Base-by-base conservation (phyloP, 1,284 basidiomycete genomes). In the Irpex rosettiformis region DNA sequence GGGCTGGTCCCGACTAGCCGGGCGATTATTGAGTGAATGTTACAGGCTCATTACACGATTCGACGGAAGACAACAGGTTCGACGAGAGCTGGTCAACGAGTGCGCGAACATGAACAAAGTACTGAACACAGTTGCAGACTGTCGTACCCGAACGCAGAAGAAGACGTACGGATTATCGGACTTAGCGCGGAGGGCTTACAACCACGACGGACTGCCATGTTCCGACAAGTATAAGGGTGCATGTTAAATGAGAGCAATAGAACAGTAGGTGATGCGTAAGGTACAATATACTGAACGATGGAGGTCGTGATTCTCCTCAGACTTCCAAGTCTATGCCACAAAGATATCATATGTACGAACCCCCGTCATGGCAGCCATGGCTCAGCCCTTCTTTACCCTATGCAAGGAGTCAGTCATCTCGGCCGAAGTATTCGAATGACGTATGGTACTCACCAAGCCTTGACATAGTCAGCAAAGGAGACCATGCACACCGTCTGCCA, bases 401-500 rank as follows among this genome's bases (percentile, higher is more conserved):
- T 37, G 61, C 18, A 30, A 47, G 28, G 22, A 49, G 49, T 66
- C 27, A 64, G 60, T 24, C 47, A 53, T 6, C 18, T 10, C 21
- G 43, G n/a, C 43, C 43, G 22, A 21, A 24, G 10, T 13, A 47
- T 24, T 10, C 18, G 43, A 13, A 18, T 24, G 22, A 24, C 43
- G 22, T 47, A 24, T 7, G 54, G 18, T 13, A 78, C 81, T 65
- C 64, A 83, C 90, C 89, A 92, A 62, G 76, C 80, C 73, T 94
- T 94, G 64, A 97, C 94, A 69, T 95, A 95, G 76, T 98, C 96
- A 13, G 95, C 94, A 65, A 98, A 92, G 21, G 91, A 94, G 64
- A 98, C 96, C 96, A 98, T 98, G 81, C 95, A 98, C 64, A 98
- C 81, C 10, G 95, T 96, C 75, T 96, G 94, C 95, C 95, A 97